Conservation (phyloP, 495 filamentous ascomycete genomes). For the Viridothelium virens region DNA sequence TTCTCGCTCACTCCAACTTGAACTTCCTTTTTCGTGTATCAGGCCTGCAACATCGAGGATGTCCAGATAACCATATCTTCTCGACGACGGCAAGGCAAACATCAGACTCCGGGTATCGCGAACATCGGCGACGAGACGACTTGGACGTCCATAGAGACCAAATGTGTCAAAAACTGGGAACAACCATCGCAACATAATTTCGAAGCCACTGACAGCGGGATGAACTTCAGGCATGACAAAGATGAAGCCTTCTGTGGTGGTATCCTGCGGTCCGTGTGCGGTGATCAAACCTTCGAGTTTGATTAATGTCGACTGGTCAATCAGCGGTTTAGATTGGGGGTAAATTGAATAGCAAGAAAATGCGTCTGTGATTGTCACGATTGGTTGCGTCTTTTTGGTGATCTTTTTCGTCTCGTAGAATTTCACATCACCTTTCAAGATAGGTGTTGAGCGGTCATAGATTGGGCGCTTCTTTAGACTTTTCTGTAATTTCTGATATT, state of each 20-base stretch:
- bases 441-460: conserved; percentile 60
- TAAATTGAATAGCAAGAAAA: conserved; percentile 94
- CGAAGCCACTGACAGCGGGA: conserved; percentile 84
- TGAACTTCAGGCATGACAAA: conserved; percentile 96
- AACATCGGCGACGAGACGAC: conserved; percentile 74
- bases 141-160: conserved; percentile 83
- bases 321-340: conserved; percentile 83
- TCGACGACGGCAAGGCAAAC: conserved; percentile 93
- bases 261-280: conserved; percentile 65
- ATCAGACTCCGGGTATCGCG: conserved; percentile 84
- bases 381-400: conserved; percentile 82
- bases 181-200: conserved; percentile 91
- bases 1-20: conserved; percentile 76
- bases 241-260: conserved; percentile 81
- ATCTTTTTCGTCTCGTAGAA: conserved; percentile 89
- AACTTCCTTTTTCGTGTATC: conserved; percentile 67
- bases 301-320: conserved; percentile 87
- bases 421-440: conserved; percentile 78
- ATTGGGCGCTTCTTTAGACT: conserved; percentile 74
- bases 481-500: conserved; percentile 73
- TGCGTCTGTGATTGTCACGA: conserved; percentile 83
- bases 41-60: conserved; percentile 72
- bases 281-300: conserved; percentile 91
- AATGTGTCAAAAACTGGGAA: conserved; percentile 95
- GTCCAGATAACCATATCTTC: conserved; percentile 85